Conservation (phyloP, 1,139 yeast species). For the Hyphopichia fennica region DNA sequence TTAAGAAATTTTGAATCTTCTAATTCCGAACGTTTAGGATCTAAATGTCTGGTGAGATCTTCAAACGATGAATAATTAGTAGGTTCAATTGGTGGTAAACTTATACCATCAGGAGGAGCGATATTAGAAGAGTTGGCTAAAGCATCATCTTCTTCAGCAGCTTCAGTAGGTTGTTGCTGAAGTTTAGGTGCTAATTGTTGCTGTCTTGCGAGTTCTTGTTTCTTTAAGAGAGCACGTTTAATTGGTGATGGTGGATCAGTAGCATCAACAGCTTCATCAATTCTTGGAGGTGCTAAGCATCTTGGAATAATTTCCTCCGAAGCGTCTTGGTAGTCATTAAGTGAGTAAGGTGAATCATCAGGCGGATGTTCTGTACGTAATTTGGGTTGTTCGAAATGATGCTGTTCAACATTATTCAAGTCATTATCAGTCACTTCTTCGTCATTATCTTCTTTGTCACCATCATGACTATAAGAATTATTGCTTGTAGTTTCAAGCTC, state of each 20-base stretch:
- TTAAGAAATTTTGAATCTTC: neutral
- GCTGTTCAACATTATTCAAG: slow-evolving; percentile 7
- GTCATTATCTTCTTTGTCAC: slow-evolving; percentile 45
- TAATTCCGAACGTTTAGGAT: neutral
- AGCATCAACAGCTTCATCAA: slow-evolving; percentile 18
- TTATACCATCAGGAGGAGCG: slow-evolving; percentile 38
- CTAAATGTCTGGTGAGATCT: slow-evolving; percentile 28
- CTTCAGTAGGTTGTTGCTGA: neutral
- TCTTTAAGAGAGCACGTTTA: slow-evolving; percentile 6
- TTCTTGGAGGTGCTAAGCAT: slow-evolving; percentile 24
- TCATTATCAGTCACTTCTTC: slow-evolving; percentile 11
- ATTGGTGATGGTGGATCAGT: slow-evolving; percentile 19
- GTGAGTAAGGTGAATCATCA: slow-evolving; percentile 1
- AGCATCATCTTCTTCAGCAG: slow-evolving; percentile 6
- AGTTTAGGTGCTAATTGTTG: slow-evolving; percentile 1
- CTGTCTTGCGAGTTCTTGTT: neutral
- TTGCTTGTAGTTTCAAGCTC: neutral
- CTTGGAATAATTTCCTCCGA: slow-evolving; percentile 15
- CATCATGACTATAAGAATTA: slow-evolving; percentile 31
- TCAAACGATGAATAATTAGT: slow-evolving; percentile 36
- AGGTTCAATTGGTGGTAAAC: slow-evolving; percentile 39
- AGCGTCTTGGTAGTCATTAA: slow-evolving; percentile 2
- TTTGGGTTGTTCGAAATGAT: slow-evolving; percentile 2
- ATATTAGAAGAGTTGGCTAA: slow-evolving; percentile 47
- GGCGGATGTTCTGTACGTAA: neutral